A percentile compares a stretch with the other conserved stretches of the same genome.
Evolutionary conservation across 768 basidiomycete species (phyloP).

Genomic region (Sporobolomyces phaffii): DNA sequence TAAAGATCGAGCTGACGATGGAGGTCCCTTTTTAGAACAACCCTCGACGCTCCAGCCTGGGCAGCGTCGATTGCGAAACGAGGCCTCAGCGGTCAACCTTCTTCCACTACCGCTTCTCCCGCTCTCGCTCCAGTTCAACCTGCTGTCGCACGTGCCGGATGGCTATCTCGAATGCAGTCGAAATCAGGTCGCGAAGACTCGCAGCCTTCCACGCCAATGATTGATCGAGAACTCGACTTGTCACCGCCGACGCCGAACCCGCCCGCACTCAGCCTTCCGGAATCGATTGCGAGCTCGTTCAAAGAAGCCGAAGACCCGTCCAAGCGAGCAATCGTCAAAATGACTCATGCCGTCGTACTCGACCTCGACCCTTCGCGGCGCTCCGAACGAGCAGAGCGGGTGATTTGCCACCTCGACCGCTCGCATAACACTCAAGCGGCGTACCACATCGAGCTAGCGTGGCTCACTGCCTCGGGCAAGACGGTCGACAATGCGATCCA

Average conservation of each 20-base stretch:
- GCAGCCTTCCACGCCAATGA: not conserved
- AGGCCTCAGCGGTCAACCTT: not conserved
- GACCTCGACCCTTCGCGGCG: conserved; percentile 63
- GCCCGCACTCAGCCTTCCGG: conserved; percentile 13
- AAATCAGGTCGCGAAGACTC: not conserved
- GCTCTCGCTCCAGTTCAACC: not conserved
- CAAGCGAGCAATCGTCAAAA: conserved; percentile 48
- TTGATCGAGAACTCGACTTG: not conserved
- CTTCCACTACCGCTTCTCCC: not conserved
- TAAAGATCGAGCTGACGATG: not conserved
- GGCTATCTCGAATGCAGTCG: conserved; percentile 25
- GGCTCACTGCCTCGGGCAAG: conserved; percentile 89
- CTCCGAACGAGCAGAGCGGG: conserved; percentile 41
- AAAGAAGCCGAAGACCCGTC: conserved; percentile 45
- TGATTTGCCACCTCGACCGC: conserved; percentile 79
- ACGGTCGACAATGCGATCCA: conserved; percentile 82
- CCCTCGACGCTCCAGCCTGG: conserved; percentile 29
- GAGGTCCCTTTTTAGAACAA: not conserved
- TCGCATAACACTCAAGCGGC: conserved; percentile 91
- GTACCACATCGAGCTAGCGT: conserved; percentile 95
- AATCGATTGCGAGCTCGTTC: conserved; percentile 4
- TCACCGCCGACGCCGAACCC: conserved; percentile 2
- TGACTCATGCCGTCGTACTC: conserved; percentile 86
- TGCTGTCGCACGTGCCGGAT: not conserved
- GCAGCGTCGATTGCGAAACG: conserved; percentile 10